Conservation (phyloP, 345 rosid genomes). For the Sonneratia alba region DNA sequence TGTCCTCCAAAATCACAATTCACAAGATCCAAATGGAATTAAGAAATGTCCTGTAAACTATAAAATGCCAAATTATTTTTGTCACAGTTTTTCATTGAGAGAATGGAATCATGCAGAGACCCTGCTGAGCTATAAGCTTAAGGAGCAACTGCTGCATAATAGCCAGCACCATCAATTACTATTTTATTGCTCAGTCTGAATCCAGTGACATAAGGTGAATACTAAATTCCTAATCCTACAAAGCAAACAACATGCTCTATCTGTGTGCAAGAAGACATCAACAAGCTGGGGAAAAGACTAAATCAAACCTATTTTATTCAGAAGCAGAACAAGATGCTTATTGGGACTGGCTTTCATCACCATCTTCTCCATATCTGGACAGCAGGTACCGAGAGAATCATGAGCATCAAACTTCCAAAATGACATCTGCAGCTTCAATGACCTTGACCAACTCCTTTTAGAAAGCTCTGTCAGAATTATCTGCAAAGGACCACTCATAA, state of each 20-base stretch:
- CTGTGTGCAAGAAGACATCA: not conserved
- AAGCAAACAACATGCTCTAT: not conserved
- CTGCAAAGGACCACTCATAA: conserved; percentile 23
- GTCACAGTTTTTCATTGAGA: not conserved
- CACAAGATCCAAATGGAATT: not conserved
- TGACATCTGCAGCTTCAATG: conserved; percentile 83
- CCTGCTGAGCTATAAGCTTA: not conserved
- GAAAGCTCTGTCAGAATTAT: conserved; percentile 82
- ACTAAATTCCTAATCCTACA: not conserved
- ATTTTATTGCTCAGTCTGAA: not conserved
- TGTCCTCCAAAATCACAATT: not conserved
- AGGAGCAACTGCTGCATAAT: not conserved
- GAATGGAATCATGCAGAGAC: not conserved
- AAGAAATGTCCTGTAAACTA: not conserved
- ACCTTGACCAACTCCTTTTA: conserved; percentile 94
- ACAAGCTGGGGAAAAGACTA: not conserved
- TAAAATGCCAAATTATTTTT: not conserved
- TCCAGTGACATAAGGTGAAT: not conserved
- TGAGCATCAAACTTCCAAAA: conserved; percentile 90
- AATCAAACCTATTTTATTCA: conserved; percentile 82
- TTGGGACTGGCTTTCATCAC: conserved; percentile 74
- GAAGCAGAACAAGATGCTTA: conserved; percentile 71
- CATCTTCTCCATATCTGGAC: conserved; percentile 91
- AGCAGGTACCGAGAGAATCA: conserved; percentile 90
- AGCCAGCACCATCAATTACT: not conserved